Conservation (phyloP, 2,329 filamentous ascomycete genomes). For the Elsinoe fawcettii region DNA sequence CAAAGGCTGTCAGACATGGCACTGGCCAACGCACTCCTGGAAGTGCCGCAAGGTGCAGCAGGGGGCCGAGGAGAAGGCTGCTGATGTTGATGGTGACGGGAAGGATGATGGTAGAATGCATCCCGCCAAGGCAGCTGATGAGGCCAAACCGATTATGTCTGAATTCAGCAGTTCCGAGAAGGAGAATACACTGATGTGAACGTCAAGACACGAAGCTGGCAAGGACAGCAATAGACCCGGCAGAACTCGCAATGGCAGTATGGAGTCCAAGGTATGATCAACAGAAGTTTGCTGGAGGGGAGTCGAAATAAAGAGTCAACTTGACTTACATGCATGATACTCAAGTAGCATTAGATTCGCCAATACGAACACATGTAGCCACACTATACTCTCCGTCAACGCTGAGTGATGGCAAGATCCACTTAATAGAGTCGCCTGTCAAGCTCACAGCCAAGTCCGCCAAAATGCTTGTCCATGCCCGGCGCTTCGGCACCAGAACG, state of each 20-base stretch:
- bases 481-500: background rate
- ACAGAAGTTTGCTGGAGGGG: background rate
- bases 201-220: background rate
- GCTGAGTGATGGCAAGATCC: background rate
- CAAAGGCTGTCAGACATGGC: background rate
- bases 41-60: background rate
- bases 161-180: background rate
- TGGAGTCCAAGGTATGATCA: background rate
- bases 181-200: background rate
- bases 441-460: constrained; percentile 8
- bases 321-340: background rate
- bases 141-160: background rate
- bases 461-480: constrained; percentile 1
- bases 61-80: background rate
- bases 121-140: background rate
- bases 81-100: background rate
- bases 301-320: background rate
- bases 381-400: too few relatives aligned
- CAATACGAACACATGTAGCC: background rate
- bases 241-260: background rate
- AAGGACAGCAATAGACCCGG: background rate
- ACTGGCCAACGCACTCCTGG: background rate
- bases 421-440: background rate
- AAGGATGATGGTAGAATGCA: background rate
- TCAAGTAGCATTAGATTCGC: background rate